These are phyloP conservation scores for Salix purpurea DNA, from an alignment of 345 rosid species.

Conservation along the genomic window DNA sequence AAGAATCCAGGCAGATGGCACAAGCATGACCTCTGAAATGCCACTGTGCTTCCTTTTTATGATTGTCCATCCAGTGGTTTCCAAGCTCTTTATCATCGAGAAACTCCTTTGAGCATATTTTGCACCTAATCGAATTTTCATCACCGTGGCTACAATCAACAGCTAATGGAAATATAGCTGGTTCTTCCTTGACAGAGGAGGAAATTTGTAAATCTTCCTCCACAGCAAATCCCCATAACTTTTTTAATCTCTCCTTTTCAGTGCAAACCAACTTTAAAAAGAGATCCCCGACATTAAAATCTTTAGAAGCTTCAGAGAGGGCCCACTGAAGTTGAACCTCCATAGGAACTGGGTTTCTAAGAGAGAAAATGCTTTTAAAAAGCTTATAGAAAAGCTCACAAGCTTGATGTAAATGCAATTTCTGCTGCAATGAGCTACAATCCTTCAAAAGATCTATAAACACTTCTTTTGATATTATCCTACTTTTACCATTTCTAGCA, in stretches of 20 bases:
- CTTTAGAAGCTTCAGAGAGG: conserved; percentile 80
- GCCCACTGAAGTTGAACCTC: conserved; percentile 97
- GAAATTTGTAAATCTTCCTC: conserved; percentile 37
- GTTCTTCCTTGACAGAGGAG: conserved; percentile 37
- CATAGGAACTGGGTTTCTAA: conserved; percentile 88
- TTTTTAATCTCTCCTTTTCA: conserved; percentile 71
- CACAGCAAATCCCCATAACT: conserved; percentile 65
- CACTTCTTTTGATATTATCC: conserved; percentile 89
- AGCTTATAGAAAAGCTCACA: conserved; percentile 95
- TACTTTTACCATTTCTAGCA: conserved; percentile 96
- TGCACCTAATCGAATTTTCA: conserved; percentile 50
- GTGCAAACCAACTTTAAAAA: conserved; percentile 63
- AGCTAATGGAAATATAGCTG: conserved; percentile 39
- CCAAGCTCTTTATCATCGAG: conserved; percentile 50
- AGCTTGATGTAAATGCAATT: conserved; percentile 75
- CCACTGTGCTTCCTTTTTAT: conserved; percentile 78
- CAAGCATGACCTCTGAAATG: conserved; percentile 82
- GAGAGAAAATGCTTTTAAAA: conserved; percentile 79
- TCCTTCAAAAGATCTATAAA: conserved; percentile 65
- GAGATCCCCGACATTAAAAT: conserved; percentile 53
- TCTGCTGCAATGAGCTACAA: conserved; percentile 60
- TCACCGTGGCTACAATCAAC: conserved; percentile 34
- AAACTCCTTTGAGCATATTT: conserved; percentile 55
- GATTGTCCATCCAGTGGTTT: conserved; percentile 65
- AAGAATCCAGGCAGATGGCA: conserved; percentile 94